Conservation (phyloP, 2,329 filamentous ascomycete genomes). For the Acrocalymma vagum region DNA sequence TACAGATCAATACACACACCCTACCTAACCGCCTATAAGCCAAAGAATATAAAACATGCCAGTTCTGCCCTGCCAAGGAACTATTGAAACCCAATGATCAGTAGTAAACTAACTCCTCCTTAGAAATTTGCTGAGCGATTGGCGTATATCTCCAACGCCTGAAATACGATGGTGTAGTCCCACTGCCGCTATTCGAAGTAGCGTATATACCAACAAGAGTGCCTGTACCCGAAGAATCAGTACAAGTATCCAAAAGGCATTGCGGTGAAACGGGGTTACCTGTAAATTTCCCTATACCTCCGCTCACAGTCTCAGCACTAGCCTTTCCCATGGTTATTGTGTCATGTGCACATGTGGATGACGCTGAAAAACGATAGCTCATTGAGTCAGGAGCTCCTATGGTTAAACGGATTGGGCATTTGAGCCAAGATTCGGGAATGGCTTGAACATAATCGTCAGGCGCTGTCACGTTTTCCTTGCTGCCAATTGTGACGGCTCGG, state of each 20-base stretch:
- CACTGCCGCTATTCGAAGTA: constrained; percentile 59
- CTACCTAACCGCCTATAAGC: no score
- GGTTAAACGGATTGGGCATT: constrained; percentile 28
- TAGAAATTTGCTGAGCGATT: constrained; percentile 5
- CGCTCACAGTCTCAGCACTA: constrained; percentile 26
- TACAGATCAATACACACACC: no score
- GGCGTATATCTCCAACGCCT: constrained; percentile 57
- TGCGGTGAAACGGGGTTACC: no score
- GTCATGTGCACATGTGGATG: constrained; percentile 9
- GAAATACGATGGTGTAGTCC: constrained; percentile 56
- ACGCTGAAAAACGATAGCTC: constrained; percentile 43
- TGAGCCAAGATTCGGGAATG: constrained; percentile 51
- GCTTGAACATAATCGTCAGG: constrained; percentile 35
- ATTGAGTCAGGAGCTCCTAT: no score
- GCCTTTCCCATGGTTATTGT: constrained; percentile 21
- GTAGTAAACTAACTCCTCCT: no score
- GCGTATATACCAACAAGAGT: constrained; percentile 61
- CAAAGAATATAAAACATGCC: no score
- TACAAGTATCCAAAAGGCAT: constrained; percentile 11
- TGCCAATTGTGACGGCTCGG: constrained; percentile 41
- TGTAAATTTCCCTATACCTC: constrained; percentile 24
- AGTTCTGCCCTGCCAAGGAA: no score
- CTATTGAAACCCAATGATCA: no score
- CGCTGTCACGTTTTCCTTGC: constrained; percentile 48
- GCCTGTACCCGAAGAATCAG: constrained; percentile 44